phyloP scores from a whole-genome alignment of 192 early-diverging fungal species.

The Allomyces javanicus region DNA sequence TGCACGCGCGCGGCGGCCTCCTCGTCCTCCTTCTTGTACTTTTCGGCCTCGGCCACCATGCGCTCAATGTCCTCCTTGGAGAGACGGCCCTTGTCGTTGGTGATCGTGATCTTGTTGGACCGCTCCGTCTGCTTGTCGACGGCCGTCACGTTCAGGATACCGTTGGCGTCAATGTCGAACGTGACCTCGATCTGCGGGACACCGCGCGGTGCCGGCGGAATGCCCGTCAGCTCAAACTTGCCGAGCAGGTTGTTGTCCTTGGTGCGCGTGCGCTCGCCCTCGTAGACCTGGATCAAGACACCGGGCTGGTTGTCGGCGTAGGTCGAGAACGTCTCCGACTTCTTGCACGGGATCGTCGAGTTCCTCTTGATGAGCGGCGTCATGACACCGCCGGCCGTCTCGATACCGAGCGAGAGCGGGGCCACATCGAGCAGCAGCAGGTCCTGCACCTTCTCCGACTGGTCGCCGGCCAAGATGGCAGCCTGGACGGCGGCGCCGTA shows the following conservation, averaged over 20 bases:
- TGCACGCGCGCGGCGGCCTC: slow-evolving; percentile 69
- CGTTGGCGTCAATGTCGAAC: slow-evolving; percentile 94
- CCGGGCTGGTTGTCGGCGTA: slow-evolving; percentile 96
- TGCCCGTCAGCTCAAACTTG: slow-evolving; percentile 94
- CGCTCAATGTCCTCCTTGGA: slow-evolving; percentile 98
- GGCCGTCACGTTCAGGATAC: slow-evolving; percentile 79
- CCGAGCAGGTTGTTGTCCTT: slow-evolving; percentile 98
- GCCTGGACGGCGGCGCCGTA: slow-evolving; percentile 98
- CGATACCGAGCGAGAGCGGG: slow-evolving; percentile 92
- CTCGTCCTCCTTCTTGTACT: slow-evolving; percentile 95
- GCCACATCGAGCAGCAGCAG: slow-evolving; percentile 88
- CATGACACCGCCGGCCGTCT: slow-evolving; percentile 97
- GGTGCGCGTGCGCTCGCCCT: slow-evolving; percentile 91
- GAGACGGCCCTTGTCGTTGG: slow-evolving; percentile 95
- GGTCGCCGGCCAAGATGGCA: slow-evolving; percentile 87
- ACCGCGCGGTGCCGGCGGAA: slow-evolving; percentile 88
- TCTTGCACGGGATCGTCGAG: slow-evolving; percentile 93
- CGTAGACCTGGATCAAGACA: slow-evolving; percentile 93
- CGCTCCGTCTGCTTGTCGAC: slow-evolving; percentile 58
- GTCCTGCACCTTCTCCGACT: slow-evolving; percentile 88
- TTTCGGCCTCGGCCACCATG: slow-evolving; percentile 85
- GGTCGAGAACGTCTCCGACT: slow-evolving; percentile 96
- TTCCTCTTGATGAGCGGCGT: slow-evolving; percentile 93
- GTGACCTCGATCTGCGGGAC: slow-evolving; percentile 93
- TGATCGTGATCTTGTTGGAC: slow-evolving; percentile 95